Evolutionary conservation across 2,329 filamentous ascomycete genomes (phyloP).

Genomic region (Sporothrix schenckii): DNA sequence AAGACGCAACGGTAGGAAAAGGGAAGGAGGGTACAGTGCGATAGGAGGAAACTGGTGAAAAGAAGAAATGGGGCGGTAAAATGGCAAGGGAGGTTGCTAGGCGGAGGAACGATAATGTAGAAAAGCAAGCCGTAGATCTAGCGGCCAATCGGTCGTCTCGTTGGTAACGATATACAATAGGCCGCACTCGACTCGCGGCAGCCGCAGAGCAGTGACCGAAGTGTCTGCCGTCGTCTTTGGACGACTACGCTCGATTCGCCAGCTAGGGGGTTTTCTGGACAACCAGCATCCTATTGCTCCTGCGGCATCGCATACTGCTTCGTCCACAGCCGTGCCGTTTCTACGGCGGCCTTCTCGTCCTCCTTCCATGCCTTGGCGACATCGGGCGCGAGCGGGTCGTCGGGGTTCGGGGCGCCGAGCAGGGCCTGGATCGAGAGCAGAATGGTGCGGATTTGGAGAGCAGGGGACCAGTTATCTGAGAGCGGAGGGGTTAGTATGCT

Average conservation of each 20-base stretch:
- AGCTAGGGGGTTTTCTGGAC: background rate
- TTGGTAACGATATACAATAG: too few relatives aligned
- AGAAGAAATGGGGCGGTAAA: background rate
- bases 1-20: background rate
- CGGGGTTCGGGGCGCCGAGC: constrained; percentile 92
- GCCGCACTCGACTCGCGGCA: background rate
- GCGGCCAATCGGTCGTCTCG: too few relatives aligned
- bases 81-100: background rate
- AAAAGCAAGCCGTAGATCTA: background rate
- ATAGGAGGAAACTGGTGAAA: background rate
- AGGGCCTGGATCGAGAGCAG: constrained; percentile 98
- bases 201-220: background rate
- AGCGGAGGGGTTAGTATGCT: background rate
- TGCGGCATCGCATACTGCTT: constrained; percentile 70
- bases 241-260: background rate
- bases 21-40: background rate
- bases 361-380: constrained; percentile 99
- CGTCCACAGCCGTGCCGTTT: constrained; percentile 92
- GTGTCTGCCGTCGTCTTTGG: background rate
- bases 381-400: constrained; percentile 96
- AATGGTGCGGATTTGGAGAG: constrained; percentile 96
- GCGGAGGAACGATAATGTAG: too few relatives aligned
- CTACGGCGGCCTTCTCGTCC: constrained; percentile 87
- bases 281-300: constrained; percentile 26
- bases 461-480: constrained; percentile 96